A percentile compares a stretch with the other conserved stretches of the same genome.
These are phyloP conservation scores for Silene latifolia DNA, from an alignment of 148 eudicot species.

Conservation along the genomic window DNA sequence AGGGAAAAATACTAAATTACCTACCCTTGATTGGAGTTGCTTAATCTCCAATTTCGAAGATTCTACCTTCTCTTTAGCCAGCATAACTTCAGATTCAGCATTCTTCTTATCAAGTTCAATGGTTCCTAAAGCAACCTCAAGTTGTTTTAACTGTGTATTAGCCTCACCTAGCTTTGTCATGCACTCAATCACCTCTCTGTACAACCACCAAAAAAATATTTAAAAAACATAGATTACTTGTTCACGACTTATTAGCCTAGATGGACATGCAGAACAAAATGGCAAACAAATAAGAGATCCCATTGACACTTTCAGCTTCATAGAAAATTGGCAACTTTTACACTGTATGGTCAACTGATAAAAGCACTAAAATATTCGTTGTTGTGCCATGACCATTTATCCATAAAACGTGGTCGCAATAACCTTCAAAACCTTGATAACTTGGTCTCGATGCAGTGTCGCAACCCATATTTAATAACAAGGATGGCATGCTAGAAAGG, in stretches of 20 bases:
- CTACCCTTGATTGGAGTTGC: conserved; percentile 60
- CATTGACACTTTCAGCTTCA: background rate
- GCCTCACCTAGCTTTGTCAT: conserved; percentile 75
- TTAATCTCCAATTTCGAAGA: conserved; percentile 55
- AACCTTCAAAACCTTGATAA: too few relatives aligned
- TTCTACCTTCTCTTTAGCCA: conserved; percentile 55
- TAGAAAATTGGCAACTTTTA: background rate
- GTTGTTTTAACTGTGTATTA: conserved; percentile 54
- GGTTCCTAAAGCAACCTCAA: conserved; percentile 62
- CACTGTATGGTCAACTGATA: background rate
- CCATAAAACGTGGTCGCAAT: too few relatives aligned
- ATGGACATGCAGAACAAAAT: background rate
- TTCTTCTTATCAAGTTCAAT: conserved; percentile 63
- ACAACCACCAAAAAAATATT: conserved; percentile 12
- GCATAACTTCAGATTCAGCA: conserved; percentile 62
- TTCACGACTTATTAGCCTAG: too few relatives aligned
- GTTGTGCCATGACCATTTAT: background rate
- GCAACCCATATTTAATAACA: too few relatives aligned
- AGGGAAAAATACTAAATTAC: conserved; percentile 14
- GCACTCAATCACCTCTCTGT: conserved; percentile 81
- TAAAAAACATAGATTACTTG: too few relatives aligned
- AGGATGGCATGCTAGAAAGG: background rate
- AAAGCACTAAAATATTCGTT: background rate
- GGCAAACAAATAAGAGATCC: background rate
- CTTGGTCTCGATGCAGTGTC: too few relatives aligned